Evolutionary conservation across 805 yeast species (phyloP).

Genomic region (Metschnikowia baotianmanensis): DNA sequence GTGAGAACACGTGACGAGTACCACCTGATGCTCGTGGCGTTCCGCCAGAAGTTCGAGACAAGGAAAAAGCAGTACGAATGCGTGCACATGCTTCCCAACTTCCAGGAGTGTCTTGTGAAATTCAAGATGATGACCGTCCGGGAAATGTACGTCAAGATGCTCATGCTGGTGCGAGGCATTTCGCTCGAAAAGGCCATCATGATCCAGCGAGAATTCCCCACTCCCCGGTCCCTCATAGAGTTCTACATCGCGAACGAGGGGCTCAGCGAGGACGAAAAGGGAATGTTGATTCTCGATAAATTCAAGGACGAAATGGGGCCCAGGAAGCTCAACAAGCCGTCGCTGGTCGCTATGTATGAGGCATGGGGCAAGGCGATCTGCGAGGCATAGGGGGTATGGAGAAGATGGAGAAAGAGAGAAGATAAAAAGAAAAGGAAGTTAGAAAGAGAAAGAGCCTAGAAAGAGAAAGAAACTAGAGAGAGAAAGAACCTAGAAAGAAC

Average conservation of each 20-base stretch:
- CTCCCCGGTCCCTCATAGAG: conserved; percentile 61
- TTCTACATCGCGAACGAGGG: conserved; percentile 37
- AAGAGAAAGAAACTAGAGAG: background rate
- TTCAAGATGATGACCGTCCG: conserved; percentile 65
- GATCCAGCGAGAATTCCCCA: conserved; percentile 67
- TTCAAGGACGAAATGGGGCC: conserved; percentile 47
- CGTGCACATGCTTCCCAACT: conserved; percentile 38
- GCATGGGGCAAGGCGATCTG: conserved; percentile 48
- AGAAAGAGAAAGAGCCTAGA: too few relatives aligned
- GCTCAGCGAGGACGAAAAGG: conserved; percentile 22
- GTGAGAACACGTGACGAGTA: conserved; percentile 53
- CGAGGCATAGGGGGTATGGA: background rate
- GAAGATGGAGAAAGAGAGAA: background rate
- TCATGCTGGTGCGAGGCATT: conserved; percentile 78
- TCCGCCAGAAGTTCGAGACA: conserved; percentile 45
- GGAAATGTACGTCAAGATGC: conserved; percentile 71
- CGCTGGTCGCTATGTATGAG: conserved; percentile 52
- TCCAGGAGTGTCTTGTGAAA: conserved; percentile 69
- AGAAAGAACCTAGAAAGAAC: background rate
- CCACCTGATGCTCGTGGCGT: conserved; percentile 35
- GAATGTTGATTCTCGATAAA: conserved; percentile 26
- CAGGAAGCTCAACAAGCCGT: conserved; percentile 49
- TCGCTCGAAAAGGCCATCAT: conserved; percentile 81
- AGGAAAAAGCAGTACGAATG: conserved; percentile 30
- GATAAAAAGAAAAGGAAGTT: background rate